Conservation (phyloP, 192 early-diverging fungal genomes). For the Obelidium mucronatum region DNA sequence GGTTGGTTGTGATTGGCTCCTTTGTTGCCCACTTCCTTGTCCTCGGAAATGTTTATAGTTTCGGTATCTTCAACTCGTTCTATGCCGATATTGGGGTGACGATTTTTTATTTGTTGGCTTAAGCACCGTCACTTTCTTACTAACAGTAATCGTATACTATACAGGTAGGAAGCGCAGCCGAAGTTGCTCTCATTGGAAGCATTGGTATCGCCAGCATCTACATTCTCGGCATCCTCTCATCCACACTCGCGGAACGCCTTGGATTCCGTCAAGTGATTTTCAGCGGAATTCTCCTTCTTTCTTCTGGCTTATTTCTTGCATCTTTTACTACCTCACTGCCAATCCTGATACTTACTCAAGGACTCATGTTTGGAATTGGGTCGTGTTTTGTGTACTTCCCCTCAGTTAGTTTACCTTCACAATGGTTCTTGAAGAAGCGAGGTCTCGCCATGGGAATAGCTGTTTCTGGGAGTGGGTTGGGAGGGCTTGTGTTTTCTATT, state of each 20-base stretch:
- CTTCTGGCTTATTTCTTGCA: slow-evolving; percentile 22
- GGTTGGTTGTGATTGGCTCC: slow-evolving; percentile 50
- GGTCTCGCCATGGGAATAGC: slow-evolving; percentile 76
- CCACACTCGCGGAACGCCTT: slow-evolving; percentile 40
- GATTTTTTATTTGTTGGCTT: no score
- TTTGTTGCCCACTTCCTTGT: slow-evolving; percentile 55
- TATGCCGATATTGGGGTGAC: slow-evolving; percentile 9
- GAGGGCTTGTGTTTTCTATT: slow-evolving; percentile 71
- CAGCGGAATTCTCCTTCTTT: slow-evolving; percentile 54
- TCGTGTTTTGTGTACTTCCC: slow-evolving; percentile 70
- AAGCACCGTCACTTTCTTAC: not conserved
- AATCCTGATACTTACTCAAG: slow-evolving; percentile 78
- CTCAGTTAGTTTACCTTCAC: slow-evolving; percentile 63
- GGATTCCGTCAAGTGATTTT: slow-evolving; percentile 57
- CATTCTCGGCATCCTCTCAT: not conserved
- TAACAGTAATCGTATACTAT: not conserved
- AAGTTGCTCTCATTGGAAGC: slow-evolving; percentile 1
- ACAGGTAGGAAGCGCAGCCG: not conserved
- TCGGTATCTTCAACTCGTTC: slow-evolving; percentile 15
- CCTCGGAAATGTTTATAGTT: slow-evolving; percentile 29
- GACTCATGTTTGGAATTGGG: slow-evolving; percentile 76
- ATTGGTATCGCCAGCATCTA: not conserved
- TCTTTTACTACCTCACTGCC: slow-evolving; percentile 26
- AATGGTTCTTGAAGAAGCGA: slow-evolving; percentile 73
- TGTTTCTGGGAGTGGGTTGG: slow-evolving; percentile 75